Evolutionary conservation across 1,139 yeast species (phyloP).

Genomic region (Debaryomyces sp.): DNA sequence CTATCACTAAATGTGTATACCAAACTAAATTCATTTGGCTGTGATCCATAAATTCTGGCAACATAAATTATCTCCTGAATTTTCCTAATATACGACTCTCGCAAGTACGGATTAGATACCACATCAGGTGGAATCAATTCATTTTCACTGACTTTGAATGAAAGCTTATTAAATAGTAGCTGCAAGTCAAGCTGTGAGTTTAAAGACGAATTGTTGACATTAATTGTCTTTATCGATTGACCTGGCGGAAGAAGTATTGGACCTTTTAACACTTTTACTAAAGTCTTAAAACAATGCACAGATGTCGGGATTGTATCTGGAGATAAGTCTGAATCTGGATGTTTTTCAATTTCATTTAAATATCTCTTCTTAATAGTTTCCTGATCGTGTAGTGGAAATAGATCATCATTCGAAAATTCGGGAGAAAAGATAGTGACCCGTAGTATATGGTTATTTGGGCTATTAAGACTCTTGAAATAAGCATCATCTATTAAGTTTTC

Average conservation of each 20-base stretch:
- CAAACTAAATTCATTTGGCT: conserved; percentile 36
- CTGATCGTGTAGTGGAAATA: conserved; percentile 29
- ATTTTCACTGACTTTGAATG: conserved; percentile 42
- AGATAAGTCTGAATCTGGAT: conserved; percentile 28
- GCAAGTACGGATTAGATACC: conserved; percentile 24
- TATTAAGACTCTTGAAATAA: conserved; percentile 31
- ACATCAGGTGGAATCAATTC: conserved; percentile 64
- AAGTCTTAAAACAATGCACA: conserved; percentile 56
- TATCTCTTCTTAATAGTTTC: conserved; percentile 33
- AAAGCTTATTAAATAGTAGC: conserved; percentile 49
- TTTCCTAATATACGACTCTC: conserved; percentile 54
- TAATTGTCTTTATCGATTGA: conserved; percentile 55
- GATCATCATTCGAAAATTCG: conserved; percentile 34
- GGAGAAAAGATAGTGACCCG: conserved; percentile 34
- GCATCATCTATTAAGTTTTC: conserved; percentile 36
- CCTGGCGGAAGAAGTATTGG: conserved; percentile 50
- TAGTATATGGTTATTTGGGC: conserved; percentile 30
- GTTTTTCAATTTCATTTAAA: conserved; percentile 29
- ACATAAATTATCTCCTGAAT: conserved; percentile 49
- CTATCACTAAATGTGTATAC: conserved; percentile 43
- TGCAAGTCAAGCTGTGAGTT: conserved; percentile 58
- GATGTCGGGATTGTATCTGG: conserved; percentile 48
- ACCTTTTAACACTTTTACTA: conserved; percentile 62
- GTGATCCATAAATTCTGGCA: conserved; percentile 30
- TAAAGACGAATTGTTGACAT: conserved; percentile 49